Base-by-base conservation (phyloP, 306 rosid genomes). In the Malus sieversii region DNA sequence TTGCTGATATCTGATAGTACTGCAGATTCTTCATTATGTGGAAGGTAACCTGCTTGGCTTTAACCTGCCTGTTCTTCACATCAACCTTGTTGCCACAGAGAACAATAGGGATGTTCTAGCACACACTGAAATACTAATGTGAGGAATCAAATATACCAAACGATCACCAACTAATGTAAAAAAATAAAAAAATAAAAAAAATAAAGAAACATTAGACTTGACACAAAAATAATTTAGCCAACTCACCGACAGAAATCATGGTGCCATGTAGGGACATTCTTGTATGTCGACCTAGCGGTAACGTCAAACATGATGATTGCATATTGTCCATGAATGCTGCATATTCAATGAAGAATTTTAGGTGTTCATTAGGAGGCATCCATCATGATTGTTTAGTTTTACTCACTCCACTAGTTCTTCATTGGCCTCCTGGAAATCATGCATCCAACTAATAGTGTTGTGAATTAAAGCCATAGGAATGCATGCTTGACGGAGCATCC, bases 1-100 rank as follows among this genome's bases (percentile, higher is more conserved):
- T 90, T 12, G 93, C 93, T 73, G 93, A 90, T 32, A 90, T 87
- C 82, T 90, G 93, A 46, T 88, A 90, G 90, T 88, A 88, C 33
- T 90, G 91, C 53, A 88, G 85, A 77, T 90, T 90, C 86, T 87
- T 90, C 85, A 87, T 90, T 84, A 91, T 87, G 83, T 88, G 96
- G 80, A 87, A 90, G 35, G 88, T 88, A 45, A 90, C 93, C 80
- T 90, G 93, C 40, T 6, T 35, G 40, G 8, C 40, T 35, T 35
- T 35, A 6, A 35, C 40, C 40, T 35, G 40, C 9, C 83, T 87
- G 32, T 84, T 90, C 87, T 86, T 90, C 64, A 90, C 93, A 82
- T 90, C 96, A 35, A 90, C 93, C 86, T 90, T 90, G 84, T 90
- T 90, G 79, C 96, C 96, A 52, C 96, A 85, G 3, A 90, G 91